Conservation (phyloP, 2,329 filamentous ascomycete genomes). For the Xylariaceae sp. region DNA sequence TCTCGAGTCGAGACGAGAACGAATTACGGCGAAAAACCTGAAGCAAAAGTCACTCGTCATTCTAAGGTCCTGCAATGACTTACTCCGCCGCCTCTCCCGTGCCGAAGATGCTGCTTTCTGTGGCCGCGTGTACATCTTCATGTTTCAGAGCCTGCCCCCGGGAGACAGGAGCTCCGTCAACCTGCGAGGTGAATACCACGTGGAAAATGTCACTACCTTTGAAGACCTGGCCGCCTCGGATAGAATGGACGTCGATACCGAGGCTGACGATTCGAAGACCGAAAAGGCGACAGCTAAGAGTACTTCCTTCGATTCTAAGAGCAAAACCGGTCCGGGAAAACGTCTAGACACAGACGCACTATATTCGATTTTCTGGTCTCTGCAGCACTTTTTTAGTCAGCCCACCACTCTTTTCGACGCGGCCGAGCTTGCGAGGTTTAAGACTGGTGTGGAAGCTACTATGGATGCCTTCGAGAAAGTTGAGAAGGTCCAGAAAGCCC, state of each 20-base stretch:
- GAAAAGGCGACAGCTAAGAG: slow-evolving; percentile 36
- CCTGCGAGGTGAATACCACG: slow-evolving; percentile 88
- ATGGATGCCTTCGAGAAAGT: slow-evolving; percentile 50
- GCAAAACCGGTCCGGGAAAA: slow-evolving; percentile 39
- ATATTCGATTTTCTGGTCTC: slow-evolving; percentile 89
- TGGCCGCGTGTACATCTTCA: slow-evolving; percentile 93
- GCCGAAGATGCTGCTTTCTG: slow-evolving; percentile 97
- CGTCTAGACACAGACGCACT: slow-evolving; percentile 63
- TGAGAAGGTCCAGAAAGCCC: slow-evolving; percentile 42
- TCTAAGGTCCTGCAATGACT: slow-evolving; percentile 89
- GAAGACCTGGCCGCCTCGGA: slow-evolving; percentile 53
- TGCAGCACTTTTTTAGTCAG: slow-evolving; percentile 88
- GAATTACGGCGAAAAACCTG: slow-evolving; percentile 75
- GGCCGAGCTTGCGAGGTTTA: slow-evolving; percentile 73
- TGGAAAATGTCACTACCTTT: slow-evolving; percentile 86
- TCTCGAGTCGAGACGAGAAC: slow-evolving; percentile 85
- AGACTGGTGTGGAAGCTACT: slow-evolving; percentile 64
- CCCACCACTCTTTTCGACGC: slow-evolving; percentile 76
- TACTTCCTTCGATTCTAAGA: slow-evolving; percentile 40
- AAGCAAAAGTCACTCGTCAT: slow-evolving; percentile 83
- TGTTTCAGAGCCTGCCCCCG: slow-evolving; percentile 95
- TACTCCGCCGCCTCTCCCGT: slow-evolving; percentile 86
- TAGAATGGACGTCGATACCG: slow-evolving; percentile 63
- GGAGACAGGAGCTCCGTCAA: slow-evolving; percentile 98
- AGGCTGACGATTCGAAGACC: slow-evolving; percentile 33